Evolutionary conservation across 148 eudicot genomes (phyloP), one percentile per base, ranked within the genome.

Genomic region (Selenicereus undatus): DNA sequence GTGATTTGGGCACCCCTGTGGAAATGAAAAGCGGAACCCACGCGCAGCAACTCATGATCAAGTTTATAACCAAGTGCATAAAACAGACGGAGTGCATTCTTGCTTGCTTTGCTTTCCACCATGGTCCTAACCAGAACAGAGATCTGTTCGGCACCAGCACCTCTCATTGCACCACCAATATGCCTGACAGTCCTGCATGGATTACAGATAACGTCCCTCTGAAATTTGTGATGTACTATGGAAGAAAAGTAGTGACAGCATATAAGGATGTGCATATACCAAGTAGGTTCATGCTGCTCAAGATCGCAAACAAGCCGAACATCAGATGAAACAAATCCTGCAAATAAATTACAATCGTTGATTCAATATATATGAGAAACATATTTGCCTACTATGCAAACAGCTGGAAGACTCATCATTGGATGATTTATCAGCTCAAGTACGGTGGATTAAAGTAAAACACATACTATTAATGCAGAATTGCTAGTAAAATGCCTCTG

Each of bases 101-200:
- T 93, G 92, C 92, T 92, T n/a, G 86, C 89, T 91, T 91, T 95
- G 85, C 97, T 93, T 86, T 95, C 98, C 13, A 88, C 84, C 90
- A 93, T 84, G 72, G 88, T 82, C 88, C 98, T 88, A 78, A 93
- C 98, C 50, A 93, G 84, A 80, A 90, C 93, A 35, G 98, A 92
- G 45, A 95, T 75, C 87, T 95, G 97, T 6, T 95, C 97, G 12
- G 98, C 98, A 71, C 97, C 97, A 77, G 97, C 88, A 81, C 98
- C 98, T 83, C 97, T 91, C 93, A 95, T 93, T 62, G 97, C 89
- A 81, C 96, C 93, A 69, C 97, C 97, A 79, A 95, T 86, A 85
- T 95, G 97, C 54, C 97, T 87, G 80, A 93, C 90, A 83, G 89
- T 89, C 98, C 98, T 95, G 81, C 27, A 82, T 6, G 9, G 24